Evolutionary conservation across 768 basidiomycete species (phyloP).

Genomic region (Clathrus columnatus): DNA sequence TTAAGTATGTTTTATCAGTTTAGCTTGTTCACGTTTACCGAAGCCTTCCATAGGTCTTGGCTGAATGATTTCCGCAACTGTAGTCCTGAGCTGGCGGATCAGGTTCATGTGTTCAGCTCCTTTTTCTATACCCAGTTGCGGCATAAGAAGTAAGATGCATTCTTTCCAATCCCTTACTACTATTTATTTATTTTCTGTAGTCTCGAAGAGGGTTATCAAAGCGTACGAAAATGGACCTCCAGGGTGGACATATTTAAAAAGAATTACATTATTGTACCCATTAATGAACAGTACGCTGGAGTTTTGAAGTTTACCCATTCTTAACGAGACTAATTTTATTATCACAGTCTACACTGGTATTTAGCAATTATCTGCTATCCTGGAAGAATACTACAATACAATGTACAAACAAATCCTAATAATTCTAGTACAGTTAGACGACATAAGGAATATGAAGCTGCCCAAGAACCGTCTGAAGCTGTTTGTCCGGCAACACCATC

Average conservation of each 20-base stretch:
- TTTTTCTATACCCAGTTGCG: conserved; percentile 97
- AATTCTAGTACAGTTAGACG: too few species aligned
- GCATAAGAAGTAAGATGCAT: conserved; percentile 43
- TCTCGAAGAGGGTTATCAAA: conserved; percentile 61
- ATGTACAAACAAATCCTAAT: background rate
- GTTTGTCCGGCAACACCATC: background rate
- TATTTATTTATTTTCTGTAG: conserved; percentile 21
- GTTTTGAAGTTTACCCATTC: conserved; percentile 1
- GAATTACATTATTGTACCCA: conserved; percentile 89
- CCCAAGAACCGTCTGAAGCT: background rate
- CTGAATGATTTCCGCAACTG: conserved; percentile 44
- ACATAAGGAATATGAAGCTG: background rate
- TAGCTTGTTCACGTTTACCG: background rate
- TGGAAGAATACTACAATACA: conserved; percentile 42
- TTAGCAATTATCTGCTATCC: conserved; percentile 89
- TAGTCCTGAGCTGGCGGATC: conserved; percentile 54
- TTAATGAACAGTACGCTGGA: conserved; percentile 95
- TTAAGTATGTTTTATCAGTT: conserved; percentile 54
- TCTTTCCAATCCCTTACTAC: background rate
- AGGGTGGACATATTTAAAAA: conserved; percentile 84
- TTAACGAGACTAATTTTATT: background rate
- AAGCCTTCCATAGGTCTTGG: conserved; percentile 48
- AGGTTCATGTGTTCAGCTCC: conserved; percentile 89
- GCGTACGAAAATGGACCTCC: conserved; percentile 90
- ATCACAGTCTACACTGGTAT: conserved; percentile 86